A percentile compares a stretch with the other conserved stretches of the same genome.
These are phyloP conservation scores for Xylaria bambusicola DNA, from an alignment of 495 filamentous ascomycete genomes.

Conservation along the genomic window DNA sequence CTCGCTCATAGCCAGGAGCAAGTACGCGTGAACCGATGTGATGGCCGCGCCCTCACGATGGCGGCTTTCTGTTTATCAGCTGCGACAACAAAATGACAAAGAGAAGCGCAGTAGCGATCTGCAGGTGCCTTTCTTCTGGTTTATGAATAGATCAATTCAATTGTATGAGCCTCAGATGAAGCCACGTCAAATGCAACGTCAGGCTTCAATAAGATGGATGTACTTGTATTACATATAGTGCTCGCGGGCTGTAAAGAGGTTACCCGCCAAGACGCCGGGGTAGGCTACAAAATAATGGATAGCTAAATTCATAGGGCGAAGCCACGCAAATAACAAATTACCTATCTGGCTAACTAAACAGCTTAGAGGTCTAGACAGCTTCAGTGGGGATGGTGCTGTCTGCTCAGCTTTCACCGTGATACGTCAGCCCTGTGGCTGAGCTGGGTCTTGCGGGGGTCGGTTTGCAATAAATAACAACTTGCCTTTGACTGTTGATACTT, in stretches of 20 bases:
- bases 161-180: neutral
- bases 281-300: neutral
- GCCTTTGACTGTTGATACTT: too few relatives aligned
- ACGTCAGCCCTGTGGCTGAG: conserved; percentile 14
- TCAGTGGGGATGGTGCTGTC: neutral
- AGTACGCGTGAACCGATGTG: neutral
- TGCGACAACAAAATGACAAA: too few relatives aligned
- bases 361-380: too few relatives aligned
- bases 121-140: neutral
- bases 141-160: neutral
- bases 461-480: too few relatives aligned
- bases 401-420: neutral
- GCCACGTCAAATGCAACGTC: neutral
- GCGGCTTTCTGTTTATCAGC: too few relatives aligned
- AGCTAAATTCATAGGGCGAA: neutral
- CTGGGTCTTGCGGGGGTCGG: too few relatives aligned
- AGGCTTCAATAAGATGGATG: neutral
- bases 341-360: neutral
- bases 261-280: conserved; percentile 1
- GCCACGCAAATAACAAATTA: conserved; percentile 12
- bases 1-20: conserved; percentile 33
- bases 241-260: neutral
- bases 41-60: too few relatives aligned
- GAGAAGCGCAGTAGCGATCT: too few relatives aligned
- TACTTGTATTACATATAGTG: neutral